Evolutionary conservation across 2,329 filamentous ascomycete genomes (phyloP), one percentile per base, ranked within the genome.

Genomic region (Aspergillus novoparasiticus): DNA sequence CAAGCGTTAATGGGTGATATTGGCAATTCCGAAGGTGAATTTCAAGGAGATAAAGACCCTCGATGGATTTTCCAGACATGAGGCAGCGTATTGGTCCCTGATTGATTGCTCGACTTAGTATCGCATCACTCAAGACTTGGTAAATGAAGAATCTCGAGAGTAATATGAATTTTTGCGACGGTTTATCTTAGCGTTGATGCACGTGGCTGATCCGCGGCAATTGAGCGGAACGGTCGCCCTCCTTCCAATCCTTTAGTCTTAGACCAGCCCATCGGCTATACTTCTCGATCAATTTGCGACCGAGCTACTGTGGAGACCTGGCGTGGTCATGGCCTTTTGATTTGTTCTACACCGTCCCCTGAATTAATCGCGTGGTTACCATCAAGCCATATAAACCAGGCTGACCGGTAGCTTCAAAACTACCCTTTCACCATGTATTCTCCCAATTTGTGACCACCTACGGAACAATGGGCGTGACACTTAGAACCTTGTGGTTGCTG

Each of bases 11-110:
- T 74, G 58, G 71, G 71, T n/a, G 81, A 84, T 59, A 80, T 86
- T 48, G 84, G 83, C 0, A 78, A 83, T 53, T 73, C 82, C 3
- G 79, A 81, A 16, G 85, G 69, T 1, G 75, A 87, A 43, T 89
- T 87, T 80, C 74, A 79, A 57, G 89, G 88, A 1, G 89, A 91
- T 72, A 81, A 82, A 6, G 88, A 91, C 73, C 80, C 84, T 0
- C 80, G 88, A 65, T 91, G 88, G 87, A 79, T 89, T n/a, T 91
- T 89, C 62, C 84, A 87, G 74, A 86, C 83, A 67, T 88, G 61
- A 75, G 30, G 28, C 23, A 36, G n/a, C 45, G 41, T 16, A 36
- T 26, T 48, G 32, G 6, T 26, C 3, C 11, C 53, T 34, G 50
- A 19, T 41, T 41, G 28, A 36, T 54, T 30, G 12, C 6, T 50